A percentile compares a stretch with the other conserved stretches of the same genome.
These are phyloP conservation scores for Tetrahymena malaccensis DNA, from an alignment of 73 alveolate species.

Conservation along the genomic window DNA sequence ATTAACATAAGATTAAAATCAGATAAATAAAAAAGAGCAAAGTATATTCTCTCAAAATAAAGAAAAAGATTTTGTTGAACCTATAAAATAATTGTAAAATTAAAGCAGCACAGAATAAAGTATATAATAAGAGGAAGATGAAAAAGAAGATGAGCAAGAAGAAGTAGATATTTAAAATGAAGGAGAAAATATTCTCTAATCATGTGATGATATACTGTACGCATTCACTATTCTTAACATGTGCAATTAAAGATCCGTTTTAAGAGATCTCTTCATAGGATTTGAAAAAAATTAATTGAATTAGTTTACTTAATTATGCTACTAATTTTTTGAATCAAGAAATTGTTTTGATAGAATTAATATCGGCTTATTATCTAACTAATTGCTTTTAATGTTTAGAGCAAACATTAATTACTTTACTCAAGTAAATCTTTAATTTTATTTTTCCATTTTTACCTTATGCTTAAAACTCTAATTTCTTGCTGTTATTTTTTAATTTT, in stretches of 20 bases:
- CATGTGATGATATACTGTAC: not conserved
- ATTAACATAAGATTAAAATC: no score
- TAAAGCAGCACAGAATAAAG: no score
- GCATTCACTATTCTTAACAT: not conserved
- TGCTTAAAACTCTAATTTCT: not conserved
- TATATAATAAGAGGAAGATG: not conserved
- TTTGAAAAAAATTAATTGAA: not conserved
- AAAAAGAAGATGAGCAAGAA: not conserved
- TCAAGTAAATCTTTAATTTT: not conserved
- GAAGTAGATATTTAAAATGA: not conserved
- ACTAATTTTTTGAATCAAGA: not conserved
- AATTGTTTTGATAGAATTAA: not conserved
- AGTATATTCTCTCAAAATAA: no score
- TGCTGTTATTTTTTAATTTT: not conserved
- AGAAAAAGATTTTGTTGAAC: no score
- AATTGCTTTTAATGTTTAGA: not conserved
- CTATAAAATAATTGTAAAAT: no score
- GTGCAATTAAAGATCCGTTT: not conserved
- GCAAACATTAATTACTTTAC: not conserved
- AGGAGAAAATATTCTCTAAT: not conserved
- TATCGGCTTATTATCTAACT: not conserved
- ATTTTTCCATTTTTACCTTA: not conserved
- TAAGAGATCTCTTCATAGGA: not conserved
- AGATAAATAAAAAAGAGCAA: no score
- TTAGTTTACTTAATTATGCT: not conserved